Percentiles rank a stretch among this genome's conserved stretches.
Conservation (phyloP, 179 eudicot genomes). For the Drosera spatulata region DNA sequence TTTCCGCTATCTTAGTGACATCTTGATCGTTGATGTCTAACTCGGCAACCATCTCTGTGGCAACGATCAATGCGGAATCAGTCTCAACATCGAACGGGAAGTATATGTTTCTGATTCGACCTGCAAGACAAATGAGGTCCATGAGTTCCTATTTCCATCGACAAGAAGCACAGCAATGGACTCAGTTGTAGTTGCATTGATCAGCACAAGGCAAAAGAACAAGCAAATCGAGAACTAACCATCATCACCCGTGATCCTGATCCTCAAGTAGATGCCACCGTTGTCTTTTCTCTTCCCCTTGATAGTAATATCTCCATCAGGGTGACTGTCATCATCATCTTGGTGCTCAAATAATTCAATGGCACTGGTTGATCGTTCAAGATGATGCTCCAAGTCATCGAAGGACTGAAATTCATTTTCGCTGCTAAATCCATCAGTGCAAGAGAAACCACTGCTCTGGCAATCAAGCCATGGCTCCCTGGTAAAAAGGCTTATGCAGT, state of each 20-base stretch:
- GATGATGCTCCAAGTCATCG: conserved; percentile 17
- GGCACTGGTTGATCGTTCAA: conserved; percentile 27
- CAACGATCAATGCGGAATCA: conserved; percentile 81
- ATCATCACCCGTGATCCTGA: conserved; percentile 50
- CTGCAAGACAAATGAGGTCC: conserved; percentile 19
- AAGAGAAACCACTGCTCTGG: too few relatives aligned
- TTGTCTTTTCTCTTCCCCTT: conserved; percentile 45
- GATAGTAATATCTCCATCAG: conserved; percentile 31
- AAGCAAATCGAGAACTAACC: conserved; percentile 17
- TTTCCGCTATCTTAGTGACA: conserved; percentile 61
- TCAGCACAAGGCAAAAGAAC: neutral
- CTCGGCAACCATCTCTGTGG: conserved; percentile 94
- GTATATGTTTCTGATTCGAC: conserved; percentile 76
- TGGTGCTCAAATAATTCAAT: conserved; percentile 20
- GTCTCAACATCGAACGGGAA: conserved; percentile 86
- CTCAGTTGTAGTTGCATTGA: too few relatives aligned
- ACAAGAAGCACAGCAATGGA: neutral
- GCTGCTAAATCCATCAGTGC: too few relatives aligned
- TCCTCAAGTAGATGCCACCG: conserved; percentile 39
- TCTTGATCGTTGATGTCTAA: conserved; percentile 84
- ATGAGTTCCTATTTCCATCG: neutral
- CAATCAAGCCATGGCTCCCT: too few relatives aligned
- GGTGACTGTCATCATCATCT: conserved; percentile 23
- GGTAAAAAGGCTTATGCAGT: conserved; percentile 3
- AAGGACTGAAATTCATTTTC: conserved; percentile 13